Base-by-base conservation (phyloP, 176 grass and related monocot genomes). In the Saccharum spontaneum region DNA sequence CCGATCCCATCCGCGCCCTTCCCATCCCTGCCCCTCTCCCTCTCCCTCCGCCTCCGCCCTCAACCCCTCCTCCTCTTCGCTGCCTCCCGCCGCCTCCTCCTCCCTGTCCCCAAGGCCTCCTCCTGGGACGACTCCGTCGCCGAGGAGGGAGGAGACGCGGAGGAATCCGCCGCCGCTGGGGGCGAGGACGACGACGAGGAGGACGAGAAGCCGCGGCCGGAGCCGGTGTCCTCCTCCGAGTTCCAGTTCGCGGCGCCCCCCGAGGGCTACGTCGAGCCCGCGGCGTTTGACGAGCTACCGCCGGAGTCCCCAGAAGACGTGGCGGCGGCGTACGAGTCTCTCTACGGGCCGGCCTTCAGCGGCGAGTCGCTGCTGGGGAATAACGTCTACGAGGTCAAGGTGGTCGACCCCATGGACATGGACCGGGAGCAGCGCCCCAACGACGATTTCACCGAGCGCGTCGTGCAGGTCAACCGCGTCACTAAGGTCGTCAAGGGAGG, bases 401-500 rank as follows among this genome's bases (percentile, higher is more conserved):
- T 78, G 24, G 87, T 88, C 48, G 93, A 92, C 31, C 85, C 92
- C 4, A 70, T 93, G 28, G 90, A 90, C 62, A 87, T 92, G 89
- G 83, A 87, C 74, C 90, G 92, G 57, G 85, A 90, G 55, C 83
- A 89, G 72, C 94, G 70, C 50, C 89, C 91, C 69, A 90, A 46
- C 54, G 96, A 98, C 57, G 93, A 92, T 9, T 98, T 98, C 71
- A 92, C 87, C 77, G 96, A 98, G 80, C 84, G 91, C 46, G 89
- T 95, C 43, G 80, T 98, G 20, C 89, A 98, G 89, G 96, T 98
- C 73, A 83, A 83, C 49, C 88, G 91, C 86, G 93, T 95, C 74
- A 94, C 91, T 33, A 94, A 94, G 79, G 91, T 95, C 75, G 96
- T 98, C 80, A 98, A 98, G 81, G 91, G 91, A 60, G 96, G 96